A percentile compares a stretch with the other conserved stretches of the same genome.
phyloP scores from a whole-genome alignment of 371 early-diverging fungal species.

The Mortierella sp. region DNA sequence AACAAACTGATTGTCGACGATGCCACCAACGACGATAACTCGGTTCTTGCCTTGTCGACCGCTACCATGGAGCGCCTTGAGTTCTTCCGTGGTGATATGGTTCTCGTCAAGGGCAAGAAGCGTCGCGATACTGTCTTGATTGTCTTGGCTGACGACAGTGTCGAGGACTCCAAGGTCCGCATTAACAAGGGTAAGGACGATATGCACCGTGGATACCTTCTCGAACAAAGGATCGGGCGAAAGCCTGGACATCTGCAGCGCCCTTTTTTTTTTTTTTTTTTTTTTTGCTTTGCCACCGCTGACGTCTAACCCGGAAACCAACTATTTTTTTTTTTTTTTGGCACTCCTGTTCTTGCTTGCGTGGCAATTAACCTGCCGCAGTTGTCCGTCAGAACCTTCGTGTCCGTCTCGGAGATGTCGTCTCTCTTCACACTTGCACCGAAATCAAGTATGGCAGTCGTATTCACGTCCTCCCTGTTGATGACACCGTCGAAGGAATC shows the following conservation, averaged over 20 bases:
- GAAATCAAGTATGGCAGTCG: constrained; percentile 97
- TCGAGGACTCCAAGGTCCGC: constrained; percentile 93
- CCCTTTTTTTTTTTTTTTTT: no score
- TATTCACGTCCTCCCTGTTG: constrained; percentile 97
- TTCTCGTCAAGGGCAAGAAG: constrained; percentile 98
- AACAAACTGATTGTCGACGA: constrained; percentile 98
- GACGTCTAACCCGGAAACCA: neutral
- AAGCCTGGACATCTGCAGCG: neutral
- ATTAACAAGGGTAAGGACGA: constrained; percentile 85
- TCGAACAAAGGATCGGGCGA: neutral
- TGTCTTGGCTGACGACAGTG: constrained; percentile 90
- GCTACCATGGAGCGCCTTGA: constrained; percentile 94
- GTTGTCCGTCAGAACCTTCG: constrained; percentile 98
- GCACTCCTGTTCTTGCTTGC: neutral
- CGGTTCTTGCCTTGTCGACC: constrained; percentile 89
- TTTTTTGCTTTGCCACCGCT: neutral
- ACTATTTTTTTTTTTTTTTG: neutral
- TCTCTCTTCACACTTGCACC: constrained; percentile 95
- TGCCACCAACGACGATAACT: constrained; percentile 96
- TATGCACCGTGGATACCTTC: neutral
- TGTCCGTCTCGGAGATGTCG: constrained; percentile 97
- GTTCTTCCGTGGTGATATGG: constrained; percentile 96
- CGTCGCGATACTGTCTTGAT: constrained; percentile 97
- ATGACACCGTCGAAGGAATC: constrained; percentile 98
- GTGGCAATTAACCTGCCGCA: constrained; percentile 29